Conservation (phyloP, 2,329 filamentous ascomycete genomes). For the Fusarium sp. region DNA sequence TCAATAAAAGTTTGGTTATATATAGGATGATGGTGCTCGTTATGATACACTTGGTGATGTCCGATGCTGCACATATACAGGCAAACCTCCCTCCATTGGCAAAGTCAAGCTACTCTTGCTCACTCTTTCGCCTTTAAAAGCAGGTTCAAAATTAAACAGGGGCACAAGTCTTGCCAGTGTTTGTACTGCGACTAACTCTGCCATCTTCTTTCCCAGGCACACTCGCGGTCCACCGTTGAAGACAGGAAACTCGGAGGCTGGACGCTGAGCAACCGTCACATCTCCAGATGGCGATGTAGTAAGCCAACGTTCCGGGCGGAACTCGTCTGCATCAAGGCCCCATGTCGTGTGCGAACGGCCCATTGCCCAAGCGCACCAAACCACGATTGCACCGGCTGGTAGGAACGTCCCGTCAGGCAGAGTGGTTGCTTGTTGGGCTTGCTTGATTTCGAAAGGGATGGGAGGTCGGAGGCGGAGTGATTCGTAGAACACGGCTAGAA, state of each 20-base stretch:
- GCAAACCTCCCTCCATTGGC: constrained; percentile 71
- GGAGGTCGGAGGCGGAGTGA: constrained; percentile 70
- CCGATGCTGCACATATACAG: constrained; percentile 45
- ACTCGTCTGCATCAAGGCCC: constrained; percentile 66
- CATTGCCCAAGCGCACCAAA: constrained; percentile 75
- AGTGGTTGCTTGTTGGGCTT: constrained; percentile 62
- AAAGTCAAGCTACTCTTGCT: constrained; percentile 72
- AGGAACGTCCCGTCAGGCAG: constrained; percentile 71
- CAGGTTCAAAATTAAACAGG: constrained; percentile 62
- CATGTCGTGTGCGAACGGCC: constrained; percentile 67
- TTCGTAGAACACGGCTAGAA: constrained; percentile 72
- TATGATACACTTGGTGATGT: not conserved
- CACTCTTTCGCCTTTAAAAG: constrained; percentile 59
- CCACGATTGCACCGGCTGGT: constrained; percentile 63
- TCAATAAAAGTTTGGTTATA: constrained; percentile 32
- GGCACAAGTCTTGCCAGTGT: constrained; percentile 62
- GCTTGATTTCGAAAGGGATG: constrained; percentile 74
- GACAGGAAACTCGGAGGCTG: constrained; percentile 69
- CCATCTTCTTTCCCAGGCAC: constrained; percentile 73
- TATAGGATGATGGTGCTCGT: not conserved
- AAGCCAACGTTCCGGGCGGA: constrained; percentile 69
- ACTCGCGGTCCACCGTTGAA: constrained; percentile 72
- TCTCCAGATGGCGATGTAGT: constrained; percentile 46
- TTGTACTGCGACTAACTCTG: constrained; percentile 68
- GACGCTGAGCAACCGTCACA: constrained; percentile 54